A percentile compares a stretch with the other conserved stretches of the same genome.
phyloP scores from a whole-genome alignment of 139 green algal species.

The Chlorella sp. region DNA sequence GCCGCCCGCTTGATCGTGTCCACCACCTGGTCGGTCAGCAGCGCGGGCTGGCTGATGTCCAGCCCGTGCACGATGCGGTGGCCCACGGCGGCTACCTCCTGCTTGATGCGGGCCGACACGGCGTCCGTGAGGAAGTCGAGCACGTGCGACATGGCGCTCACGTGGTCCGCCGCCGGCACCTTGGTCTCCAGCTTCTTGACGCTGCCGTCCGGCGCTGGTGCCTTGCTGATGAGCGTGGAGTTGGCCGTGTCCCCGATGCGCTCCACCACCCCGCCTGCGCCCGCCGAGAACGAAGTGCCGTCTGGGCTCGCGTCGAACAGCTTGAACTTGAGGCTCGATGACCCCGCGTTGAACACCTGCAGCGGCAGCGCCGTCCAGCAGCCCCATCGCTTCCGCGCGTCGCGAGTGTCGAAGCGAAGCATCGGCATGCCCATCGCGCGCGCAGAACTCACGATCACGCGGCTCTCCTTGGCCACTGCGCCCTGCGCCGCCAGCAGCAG shows the following conservation, averaged over 20 bases:
- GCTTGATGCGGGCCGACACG: background rate
- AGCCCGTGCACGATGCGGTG: constrained; percentile 80
- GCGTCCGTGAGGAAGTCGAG: background rate
- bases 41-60: constrained; percentile 43
- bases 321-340: background rate
- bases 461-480: background rate
- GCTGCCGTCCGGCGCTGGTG: background rate
- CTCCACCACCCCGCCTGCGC: background rate
- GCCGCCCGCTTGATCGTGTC: constrained; percentile 47
- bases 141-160: background rate
- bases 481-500: no score
- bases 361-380: background rate
- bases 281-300: background rate
- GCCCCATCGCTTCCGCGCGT: no score
- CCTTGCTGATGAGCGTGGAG: background rate
- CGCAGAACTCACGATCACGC: no score
- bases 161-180: background rate
- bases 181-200: background rate
- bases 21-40: constrained; percentile 50
- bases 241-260: background rate
- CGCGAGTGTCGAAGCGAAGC: no score
- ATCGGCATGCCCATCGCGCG: background rate
- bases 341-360: background rate
- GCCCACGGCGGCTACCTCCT: constrained; percentile 36
- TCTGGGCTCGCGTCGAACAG: background rate